These are phyloP conservation scores for Neofusicoccum sp. DNA, from an alignment of 2,329 filamentous ascomycete species.

Conservation along the genomic window DNA sequence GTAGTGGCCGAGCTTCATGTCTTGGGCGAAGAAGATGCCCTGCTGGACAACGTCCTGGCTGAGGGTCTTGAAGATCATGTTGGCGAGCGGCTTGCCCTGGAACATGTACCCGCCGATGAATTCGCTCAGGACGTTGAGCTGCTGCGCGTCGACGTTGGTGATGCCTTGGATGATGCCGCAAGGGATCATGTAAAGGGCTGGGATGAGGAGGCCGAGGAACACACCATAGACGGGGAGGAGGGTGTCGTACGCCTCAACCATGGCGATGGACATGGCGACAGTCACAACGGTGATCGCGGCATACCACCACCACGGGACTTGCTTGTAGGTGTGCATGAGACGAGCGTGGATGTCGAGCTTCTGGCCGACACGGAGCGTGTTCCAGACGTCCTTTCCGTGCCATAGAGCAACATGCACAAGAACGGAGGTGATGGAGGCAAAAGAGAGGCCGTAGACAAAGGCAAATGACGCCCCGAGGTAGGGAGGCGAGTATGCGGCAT, in stretches of 20 bases:
- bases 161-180: slow-evolving; percentile 22
- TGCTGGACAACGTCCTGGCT: slow-evolving; percentile 21
- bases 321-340: slow-evolving; percentile 35
- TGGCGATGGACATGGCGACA: slow-evolving; percentile 27
- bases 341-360: slow-evolving; percentile 37
- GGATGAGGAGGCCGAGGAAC: slow-evolving; percentile 12
- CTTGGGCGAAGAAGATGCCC: slow-evolving; percentile 20
- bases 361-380: slow-evolving; percentile 10
- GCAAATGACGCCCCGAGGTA: slow-evolving; percentile 42
- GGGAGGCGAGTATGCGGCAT: slow-evolving; percentile 44
- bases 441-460: slow-evolving; percentile 41
- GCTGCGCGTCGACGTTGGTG: slow-evolving; percentile 21
- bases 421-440: slow-evolving; percentile 34
- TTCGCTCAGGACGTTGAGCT: slow-evolving; percentile 60
- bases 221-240: slow-evolving; percentile 18
- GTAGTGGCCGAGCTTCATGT: slow-evolving; percentile 46
- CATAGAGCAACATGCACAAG: slow-evolving; percentile 40
- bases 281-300: slow-evolving; percentile 59
- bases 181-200: slow-evolving; percentile 15
- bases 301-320: slow-evolving; percentile 42
- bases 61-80: slow-evolving; percentile 54
- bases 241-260: slow-evolving; percentile 17
- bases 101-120: slow-evolving; percentile 71
- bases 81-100: slow-evolving; percentile 68
- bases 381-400: slow-evolving; percentile 38